A percentile compares a stretch with the other conserved stretches of the same genome.
phyloP scores from a whole-genome alignment of 768 basidiomycete species.

The Saitozyma sp. region DNA sequence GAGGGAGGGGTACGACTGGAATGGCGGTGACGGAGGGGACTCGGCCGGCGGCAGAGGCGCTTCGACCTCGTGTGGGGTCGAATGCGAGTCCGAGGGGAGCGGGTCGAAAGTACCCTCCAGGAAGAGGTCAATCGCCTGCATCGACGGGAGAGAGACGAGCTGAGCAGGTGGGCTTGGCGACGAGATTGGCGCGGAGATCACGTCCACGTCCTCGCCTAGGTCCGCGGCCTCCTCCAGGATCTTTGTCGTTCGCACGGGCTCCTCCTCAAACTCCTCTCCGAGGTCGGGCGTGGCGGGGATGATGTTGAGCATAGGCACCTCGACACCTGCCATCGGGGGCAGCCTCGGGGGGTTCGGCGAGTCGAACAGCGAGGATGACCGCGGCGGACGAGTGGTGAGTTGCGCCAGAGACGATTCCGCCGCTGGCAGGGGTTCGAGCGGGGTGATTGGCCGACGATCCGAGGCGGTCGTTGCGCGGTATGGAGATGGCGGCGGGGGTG shows the following conservation, averaged over 20 bases:
- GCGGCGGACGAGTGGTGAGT: slow-evolving; percentile 17
- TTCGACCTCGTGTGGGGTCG: background rate
- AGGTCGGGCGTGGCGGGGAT: slow-evolving; percentile 45
- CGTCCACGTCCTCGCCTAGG: background rate
- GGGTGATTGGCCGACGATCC: slow-evolving; percentile 11
- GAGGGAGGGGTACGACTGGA: slow-evolving; percentile 42
- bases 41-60: slow-evolving; percentile 8
- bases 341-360: slow-evolving; percentile 4
- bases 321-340: slow-evolving; percentile 5
- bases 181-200: no score
- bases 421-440: background rate
- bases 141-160: background rate
- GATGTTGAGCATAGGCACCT: slow-evolving; percentile 44
- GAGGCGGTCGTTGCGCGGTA: slow-evolving; percentile 34
- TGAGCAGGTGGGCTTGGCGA: no score
- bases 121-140: slow-evolving; percentile 34
- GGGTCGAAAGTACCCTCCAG: slow-evolving; percentile 14
- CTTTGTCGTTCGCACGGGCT: slow-evolving; percentile 1
- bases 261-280: slow-evolving; percentile 27
- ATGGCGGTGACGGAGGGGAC: slow-evolving; percentile 37
- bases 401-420: slow-evolving; percentile 4
- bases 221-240: slow-evolving; percentile 19
- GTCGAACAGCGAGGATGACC: slow-evolving; percentile 20
- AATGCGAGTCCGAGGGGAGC: no score
- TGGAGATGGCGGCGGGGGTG: slow-evolving; percentile 41